These are phyloP conservation scores for Wallacemonas sp. DNA, from an alignment of 208 protist species.

Conservation along the genomic window DNA sequence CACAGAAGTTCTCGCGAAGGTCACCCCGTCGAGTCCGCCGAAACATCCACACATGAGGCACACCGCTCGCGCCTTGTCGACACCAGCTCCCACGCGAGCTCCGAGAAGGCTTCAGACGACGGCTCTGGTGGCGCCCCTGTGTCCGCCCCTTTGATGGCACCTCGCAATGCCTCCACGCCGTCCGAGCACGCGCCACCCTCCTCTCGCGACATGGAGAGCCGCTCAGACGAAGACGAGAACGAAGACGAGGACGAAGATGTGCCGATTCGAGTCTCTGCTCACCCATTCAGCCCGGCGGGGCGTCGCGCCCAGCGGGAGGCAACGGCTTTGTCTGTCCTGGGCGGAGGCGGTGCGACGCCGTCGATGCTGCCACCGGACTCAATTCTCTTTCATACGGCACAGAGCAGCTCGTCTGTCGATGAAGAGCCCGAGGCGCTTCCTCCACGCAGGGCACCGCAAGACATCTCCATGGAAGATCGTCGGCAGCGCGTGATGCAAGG, in stretches of 20 bases:
- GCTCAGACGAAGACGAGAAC: background rate
- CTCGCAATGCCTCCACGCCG: no score
- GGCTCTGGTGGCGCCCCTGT: no score
- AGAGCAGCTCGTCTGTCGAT: background rate
- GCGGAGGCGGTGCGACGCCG: background rate
- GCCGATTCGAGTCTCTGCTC: background rate
- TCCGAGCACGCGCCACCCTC: no score
- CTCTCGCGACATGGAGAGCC: background rate
- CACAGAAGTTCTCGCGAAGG: no score
- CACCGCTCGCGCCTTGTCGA: no score
- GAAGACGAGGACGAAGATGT: background rate
- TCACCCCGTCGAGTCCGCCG: no score
- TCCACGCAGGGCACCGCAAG: background rate
- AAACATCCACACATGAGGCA: no score
- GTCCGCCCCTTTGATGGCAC: no score
- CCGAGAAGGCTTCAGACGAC: no score
- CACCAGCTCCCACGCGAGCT: no score
- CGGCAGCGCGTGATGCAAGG: background rate
- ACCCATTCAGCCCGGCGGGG: slow-evolving; percentile 6
- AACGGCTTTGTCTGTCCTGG: background rate
- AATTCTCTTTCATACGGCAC: slow-evolving; percentile 1
- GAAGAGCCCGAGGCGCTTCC: background rate
- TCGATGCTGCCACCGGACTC: slow-evolving; percentile 4
- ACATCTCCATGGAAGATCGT: background rate
- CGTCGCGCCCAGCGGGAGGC: slow-evolving; percentile 2